These are phyloP conservation scores for Spizellomyces sp. DNA, from an alignment of 192 early-diverging fungal genomes.

Conservation along the genomic window DNA sequence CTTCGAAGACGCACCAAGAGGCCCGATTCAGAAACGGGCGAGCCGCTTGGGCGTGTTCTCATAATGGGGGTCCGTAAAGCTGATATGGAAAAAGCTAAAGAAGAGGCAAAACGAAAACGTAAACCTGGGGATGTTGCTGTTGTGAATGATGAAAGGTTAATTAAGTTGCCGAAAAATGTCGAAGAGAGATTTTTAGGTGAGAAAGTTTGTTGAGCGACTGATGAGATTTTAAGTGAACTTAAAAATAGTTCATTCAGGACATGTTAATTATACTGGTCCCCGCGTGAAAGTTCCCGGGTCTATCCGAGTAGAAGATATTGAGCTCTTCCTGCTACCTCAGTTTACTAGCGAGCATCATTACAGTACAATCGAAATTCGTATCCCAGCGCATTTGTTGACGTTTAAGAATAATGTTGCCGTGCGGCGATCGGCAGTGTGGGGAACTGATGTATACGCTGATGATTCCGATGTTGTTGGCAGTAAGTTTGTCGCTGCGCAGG, in stretches of 20 bases:
- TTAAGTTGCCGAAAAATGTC: conserved; percentile 13
- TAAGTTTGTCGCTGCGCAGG: conserved; percentile 36
- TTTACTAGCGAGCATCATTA: conserved; percentile 51
- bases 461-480: conserved; percentile 83
- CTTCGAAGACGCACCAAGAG: no score
- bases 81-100: conserved; percentile 19
- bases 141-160: conserved; percentile 44
- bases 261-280: conserved; percentile 44
- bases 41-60: conserved; percentile 15
- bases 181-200: conserved; percentile 34
- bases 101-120: conserved; percentile 23
- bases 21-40: background rate
- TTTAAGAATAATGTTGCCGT: conserved; percentile 65
- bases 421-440: conserved; percentile 71
- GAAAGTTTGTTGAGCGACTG: background rate
- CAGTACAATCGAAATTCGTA: conserved; percentile 63
- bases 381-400: conserved; percentile 65
- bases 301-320: conserved; percentile 30
- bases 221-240: background rate
- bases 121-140: conserved; percentile 42
- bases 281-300: conserved; percentile 29
- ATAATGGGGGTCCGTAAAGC: conserved; percentile 15
- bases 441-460: conserved; percentile 83
- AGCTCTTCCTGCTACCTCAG: conserved; percentile 52
- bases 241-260: conserved; percentile 18